These are phyloP conservation scores for Citrus maxima DNA, from an alignment of 345 rosid genomes.

Conservation along the genomic window DNA sequence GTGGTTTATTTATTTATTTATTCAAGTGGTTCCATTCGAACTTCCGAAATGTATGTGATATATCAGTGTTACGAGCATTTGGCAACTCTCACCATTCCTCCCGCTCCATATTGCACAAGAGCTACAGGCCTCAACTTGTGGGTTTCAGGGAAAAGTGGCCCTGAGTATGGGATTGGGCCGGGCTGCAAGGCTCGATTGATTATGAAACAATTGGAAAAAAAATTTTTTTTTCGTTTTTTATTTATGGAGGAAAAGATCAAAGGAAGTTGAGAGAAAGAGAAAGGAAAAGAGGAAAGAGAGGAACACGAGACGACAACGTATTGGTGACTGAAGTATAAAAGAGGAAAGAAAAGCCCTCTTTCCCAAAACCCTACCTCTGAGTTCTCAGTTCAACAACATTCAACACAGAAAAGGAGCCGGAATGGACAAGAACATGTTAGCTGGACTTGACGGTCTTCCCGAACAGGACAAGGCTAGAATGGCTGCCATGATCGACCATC, in stretches of 20 bases:
- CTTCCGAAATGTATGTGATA: too few relatives aligned
- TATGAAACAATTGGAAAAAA: background rate
- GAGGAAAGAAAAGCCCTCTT: background rate
- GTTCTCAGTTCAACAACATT: too few relatives aligned
- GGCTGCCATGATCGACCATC: slow-evolving; percentile 85
- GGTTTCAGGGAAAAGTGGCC: background rate
- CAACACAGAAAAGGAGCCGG: background rate
- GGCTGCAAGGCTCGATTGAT: background rate
- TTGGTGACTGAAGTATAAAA: background rate
- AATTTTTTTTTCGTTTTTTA: too few relatives aligned
- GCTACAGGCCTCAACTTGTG: too few relatives aligned
- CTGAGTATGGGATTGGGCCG: background rate
- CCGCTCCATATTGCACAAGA: too few relatives aligned
- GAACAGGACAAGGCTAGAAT: slow-evolving; percentile 72
- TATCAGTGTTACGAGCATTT: too few relatives aligned
- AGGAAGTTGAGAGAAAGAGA: too few relatives aligned
- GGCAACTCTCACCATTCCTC: too few relatives aligned
- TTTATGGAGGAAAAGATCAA: too few relatives aligned
- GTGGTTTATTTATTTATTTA: too few relatives aligned
- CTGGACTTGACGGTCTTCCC: slow-evolving; percentile 74
- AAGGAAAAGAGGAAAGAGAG: background rate
- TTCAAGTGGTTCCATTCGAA: too few relatives aligned
- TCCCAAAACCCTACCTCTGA: slow-evolving; percentile 1
- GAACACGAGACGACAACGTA: background rate
- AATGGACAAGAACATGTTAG: slow-evolving; percentile 85